phyloP scores from a whole-genome alignment of 164 flowering plant species.

The Nymphaea colorata region DNA sequence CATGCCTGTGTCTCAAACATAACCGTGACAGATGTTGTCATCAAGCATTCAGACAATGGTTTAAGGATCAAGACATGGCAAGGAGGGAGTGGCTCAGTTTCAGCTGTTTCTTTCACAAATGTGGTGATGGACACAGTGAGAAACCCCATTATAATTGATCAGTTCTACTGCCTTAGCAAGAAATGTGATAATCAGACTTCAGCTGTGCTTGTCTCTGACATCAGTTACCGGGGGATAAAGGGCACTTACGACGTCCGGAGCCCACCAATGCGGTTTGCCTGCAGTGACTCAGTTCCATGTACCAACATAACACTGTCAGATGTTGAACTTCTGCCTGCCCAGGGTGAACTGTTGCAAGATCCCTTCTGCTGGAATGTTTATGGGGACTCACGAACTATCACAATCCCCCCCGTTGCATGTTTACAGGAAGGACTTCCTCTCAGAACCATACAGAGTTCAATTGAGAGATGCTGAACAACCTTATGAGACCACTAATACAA shows the following conservation, averaged over 20 bases:
- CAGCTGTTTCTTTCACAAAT: constrained; percentile 45
- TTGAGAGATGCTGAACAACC: constrained; percentile 22
- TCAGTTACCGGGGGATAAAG: constrained; percentile 41
- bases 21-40: constrained; percentile 42
- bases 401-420: constrained; percentile 65
- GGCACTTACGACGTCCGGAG: constrained; percentile 65
- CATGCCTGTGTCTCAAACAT: constrained; percentile 73
- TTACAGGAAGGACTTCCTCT: constrained; percentile 40
- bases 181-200: constrained; percentile 61
- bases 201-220: constrained; percentile 45
- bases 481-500: not conserved
- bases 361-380: constrained; percentile 88
- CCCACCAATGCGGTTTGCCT: constrained; percentile 65
- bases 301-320: constrained; percentile 50
- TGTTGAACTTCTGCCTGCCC: constrained; percentile 52
- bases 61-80: constrained; percentile 91
- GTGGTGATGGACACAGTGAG: constrained; percentile 63
- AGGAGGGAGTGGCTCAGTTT: constrained; percentile 76
- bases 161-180: constrained; percentile 60
- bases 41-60: constrained; percentile 64
- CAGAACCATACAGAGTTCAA: constrained; percentile 9
- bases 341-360: constrained; percentile 27
- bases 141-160: constrained; percentile 77
- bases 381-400: constrained; percentile 38
- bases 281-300: constrained; percentile 79